Evolutionary conservation across 441 rosid genomes (phyloP).

Genomic region (Gossypium aridum): DNA sequence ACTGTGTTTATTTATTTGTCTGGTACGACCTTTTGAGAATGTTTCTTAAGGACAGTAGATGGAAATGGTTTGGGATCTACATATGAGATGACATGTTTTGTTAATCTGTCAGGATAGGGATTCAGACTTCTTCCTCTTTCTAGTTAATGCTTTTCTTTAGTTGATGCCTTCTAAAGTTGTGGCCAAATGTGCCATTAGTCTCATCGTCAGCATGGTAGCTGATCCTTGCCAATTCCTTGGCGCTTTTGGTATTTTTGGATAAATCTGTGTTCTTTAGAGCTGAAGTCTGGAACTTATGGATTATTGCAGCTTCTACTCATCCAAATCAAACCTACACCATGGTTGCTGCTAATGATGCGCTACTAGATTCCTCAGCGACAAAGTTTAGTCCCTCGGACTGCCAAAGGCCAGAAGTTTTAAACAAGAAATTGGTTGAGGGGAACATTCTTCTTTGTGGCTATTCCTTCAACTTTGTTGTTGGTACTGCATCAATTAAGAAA

Average conservation of each 20-base stretch:
- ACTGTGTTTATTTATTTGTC: neutral
- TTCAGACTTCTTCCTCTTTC: neutral
- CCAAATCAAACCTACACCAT: conserved; percentile 62
- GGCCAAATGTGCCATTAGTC: neutral
- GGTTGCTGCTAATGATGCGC: conserved; percentile 96
- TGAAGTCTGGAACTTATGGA: conserved; percentile 11
- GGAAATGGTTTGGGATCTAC: neutral
- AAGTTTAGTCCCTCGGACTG: conserved; percentile 90
- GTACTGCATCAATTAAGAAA: conserved; percentile 89
- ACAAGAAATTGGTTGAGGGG: conserved; percentile 78
- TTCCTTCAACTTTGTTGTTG: conserved; percentile 91
- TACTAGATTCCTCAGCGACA: conserved; percentile 63
- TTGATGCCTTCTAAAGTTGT: neutral
- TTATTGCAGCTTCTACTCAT: conserved; percentile 76
- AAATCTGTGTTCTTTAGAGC: conserved; percentile 8
- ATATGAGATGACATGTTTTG: neutral
- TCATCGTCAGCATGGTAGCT: neutral
- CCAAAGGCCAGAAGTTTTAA: conserved; percentile 85
- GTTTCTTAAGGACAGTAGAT: neutral
- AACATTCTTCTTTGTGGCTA: conserved; percentile 95
- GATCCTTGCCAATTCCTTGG: neutral
- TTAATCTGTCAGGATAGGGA: neutral
- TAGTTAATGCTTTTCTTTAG: neutral
- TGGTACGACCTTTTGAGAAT: neutral
- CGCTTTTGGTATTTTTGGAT: conserved; percentile 1